Evolutionary conservation across 352 stramenopile species (phyloP).

Genomic region (Phytophthora boehmeriae): DNA sequence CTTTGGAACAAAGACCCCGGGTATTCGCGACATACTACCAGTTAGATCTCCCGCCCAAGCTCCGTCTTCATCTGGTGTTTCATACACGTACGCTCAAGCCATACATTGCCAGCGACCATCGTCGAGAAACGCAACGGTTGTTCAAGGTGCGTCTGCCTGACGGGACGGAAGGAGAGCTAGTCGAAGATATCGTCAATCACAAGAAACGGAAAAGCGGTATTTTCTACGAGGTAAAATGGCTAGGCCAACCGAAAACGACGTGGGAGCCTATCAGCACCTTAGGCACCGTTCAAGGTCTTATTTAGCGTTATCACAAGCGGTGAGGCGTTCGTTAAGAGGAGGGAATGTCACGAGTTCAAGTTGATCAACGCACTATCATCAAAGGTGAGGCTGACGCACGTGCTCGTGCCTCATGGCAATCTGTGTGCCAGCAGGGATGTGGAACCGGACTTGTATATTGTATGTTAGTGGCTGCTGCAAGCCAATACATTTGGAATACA

Average conservation of each 20-base stretch:
- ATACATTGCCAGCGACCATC: conserved; percentile 8
- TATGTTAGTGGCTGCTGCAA: too few species aligned
- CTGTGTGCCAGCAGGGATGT: too few species aligned
- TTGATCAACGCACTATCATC: too few species aligned
- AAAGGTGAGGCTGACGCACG: too few species aligned
- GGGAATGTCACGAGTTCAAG: conserved; percentile 11
- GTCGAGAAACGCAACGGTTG: neutral
- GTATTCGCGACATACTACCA: too few species aligned
- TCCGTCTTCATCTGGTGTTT: conserved; percentile 7
- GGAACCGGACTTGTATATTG: too few species aligned
- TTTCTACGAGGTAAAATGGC: conserved; percentile 5
- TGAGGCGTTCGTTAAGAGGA: neutral
- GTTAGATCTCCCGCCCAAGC: neutral
- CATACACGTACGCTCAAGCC: conserved; percentile 11
- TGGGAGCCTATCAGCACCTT: neutral
- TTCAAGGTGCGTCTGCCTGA: conserved; percentile 6
- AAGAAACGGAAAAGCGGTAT: neutral
- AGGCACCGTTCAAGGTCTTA: neutral
- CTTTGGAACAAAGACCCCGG: too few species aligned
- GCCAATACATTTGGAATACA: too few species aligned
- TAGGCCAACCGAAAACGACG: neutral
- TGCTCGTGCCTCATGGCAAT: too few species aligned
- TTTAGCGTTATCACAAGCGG: conserved; percentile 1
- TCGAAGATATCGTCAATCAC: conserved; percentile 12
- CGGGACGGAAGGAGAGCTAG: conserved; percentile 6